These are phyloP conservation scores for Arthrobotrys conoides DNA, from an alignment of 2,329 filamentous ascomycete species.

Conservation along the genomic window DNA sequence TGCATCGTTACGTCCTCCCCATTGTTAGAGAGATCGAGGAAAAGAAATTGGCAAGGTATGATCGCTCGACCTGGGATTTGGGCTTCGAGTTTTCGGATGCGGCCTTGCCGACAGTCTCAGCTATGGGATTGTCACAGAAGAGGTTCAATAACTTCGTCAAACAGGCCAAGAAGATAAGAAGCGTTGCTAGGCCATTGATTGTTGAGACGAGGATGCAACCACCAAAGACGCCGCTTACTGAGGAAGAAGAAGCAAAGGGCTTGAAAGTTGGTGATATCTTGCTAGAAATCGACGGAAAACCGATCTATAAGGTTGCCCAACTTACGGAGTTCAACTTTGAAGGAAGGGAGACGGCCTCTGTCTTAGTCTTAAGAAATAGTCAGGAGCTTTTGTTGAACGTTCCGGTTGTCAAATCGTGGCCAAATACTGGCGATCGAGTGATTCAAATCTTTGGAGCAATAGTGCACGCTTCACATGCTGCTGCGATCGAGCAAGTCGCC, in stretches of 20 bases:
- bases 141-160: slow-evolving; percentile 64
- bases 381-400: slow-evolving; percentile 63
- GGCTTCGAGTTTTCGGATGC: slow-evolving; percentile 65
- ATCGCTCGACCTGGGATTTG: slow-evolving; percentile 62
- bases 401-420: slow-evolving; percentile 62
- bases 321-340: slow-evolving; percentile 63
- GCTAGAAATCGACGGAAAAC: slow-evolving; percentile 64
- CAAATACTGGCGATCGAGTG: slow-evolving; percentile 62
- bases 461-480: slow-evolving; percentile 63
- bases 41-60: slow-evolving; percentile 48
- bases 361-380: slow-evolving; percentile 63
- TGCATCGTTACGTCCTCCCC: slow-evolving; percentile 64
- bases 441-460: slow-evolving; percentile 65
- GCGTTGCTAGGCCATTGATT: slow-evolving; percentile 63
- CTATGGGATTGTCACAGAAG: slow-evolving; percentile 63
- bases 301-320: slow-evolving; percentile 63
- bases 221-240: slow-evolving; percentile 42
- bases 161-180: slow-evolving; percentile 64
- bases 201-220: slow-evolving; percentile 64
- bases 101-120: slow-evolving; percentile 63
- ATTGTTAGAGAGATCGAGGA: slow-evolving; percentile 63
- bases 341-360: slow-evolving; percentile 63
- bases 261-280: slow-evolving; percentile 64
- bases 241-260: slow-evolving; percentile 62
- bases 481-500: slow-evolving; percentile 64